Evolutionary conservation across 2,329 filamentous ascomycete species (phyloP).

Genomic region (Aschersonia sp.): DNA sequence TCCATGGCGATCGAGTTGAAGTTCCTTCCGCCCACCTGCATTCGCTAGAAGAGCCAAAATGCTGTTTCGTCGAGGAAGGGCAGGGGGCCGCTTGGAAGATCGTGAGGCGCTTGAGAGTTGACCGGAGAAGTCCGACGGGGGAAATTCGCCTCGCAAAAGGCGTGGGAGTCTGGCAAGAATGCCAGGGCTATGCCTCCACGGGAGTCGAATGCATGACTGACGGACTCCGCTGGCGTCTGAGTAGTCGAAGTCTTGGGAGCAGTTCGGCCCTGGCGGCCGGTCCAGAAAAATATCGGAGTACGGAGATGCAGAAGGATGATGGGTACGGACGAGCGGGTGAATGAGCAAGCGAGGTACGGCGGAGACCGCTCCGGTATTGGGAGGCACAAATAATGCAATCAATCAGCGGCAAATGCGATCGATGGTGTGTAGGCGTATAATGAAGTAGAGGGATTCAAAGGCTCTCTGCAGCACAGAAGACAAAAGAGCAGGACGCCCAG

Average conservation of each 20-base stretch:
- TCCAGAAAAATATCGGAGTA: background rate
- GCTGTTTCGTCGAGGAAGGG: background rate
- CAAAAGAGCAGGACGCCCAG: background rate
- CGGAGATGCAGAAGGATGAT: background rate
- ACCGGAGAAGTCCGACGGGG: background rate
- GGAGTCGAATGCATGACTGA: slow-evolving; percentile 32
- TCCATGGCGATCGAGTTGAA: slow-evolving; percentile 23
- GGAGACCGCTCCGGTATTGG: too few species aligned
- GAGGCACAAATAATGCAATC: background rate
- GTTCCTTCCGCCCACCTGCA: too few species aligned
- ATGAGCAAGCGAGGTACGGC: background rate
- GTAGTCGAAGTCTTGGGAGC: slow-evolving; percentile 9
- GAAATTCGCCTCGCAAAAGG: slow-evolving; percentile 7
- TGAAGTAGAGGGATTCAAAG: too few species aligned
- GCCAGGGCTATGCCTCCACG: slow-evolving; percentile 32
- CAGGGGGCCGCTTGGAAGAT: background rate
- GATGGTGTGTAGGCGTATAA: background rate
- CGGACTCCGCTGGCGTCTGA: slow-evolving; percentile 12
- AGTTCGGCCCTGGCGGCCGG: background rate
- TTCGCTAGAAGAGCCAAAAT: too few species aligned
- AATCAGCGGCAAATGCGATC: background rate
- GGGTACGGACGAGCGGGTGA: background rate
- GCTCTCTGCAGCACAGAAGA: background rate
- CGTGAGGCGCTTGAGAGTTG: background rate
- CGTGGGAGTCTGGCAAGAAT: slow-evolving; percentile 26